phyloP scores from a whole-genome alignment of 495 filamentous ascomycete species.

The Glonium stellatum region DNA sequence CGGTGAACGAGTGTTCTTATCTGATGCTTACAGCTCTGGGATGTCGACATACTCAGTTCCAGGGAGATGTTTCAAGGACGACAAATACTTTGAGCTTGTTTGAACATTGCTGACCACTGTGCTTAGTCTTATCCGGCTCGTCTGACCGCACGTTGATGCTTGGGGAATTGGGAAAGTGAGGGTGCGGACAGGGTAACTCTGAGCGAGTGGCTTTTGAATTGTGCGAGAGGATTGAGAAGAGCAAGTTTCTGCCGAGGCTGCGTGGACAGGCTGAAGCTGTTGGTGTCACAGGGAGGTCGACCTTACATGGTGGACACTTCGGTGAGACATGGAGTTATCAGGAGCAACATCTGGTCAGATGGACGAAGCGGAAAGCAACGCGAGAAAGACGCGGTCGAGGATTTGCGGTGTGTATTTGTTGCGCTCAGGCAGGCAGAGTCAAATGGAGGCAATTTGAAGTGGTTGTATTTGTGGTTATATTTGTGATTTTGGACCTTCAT shows the following conservation, averaged over 20 bases:
- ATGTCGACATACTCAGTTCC: not conserved
- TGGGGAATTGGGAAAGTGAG: conserved; percentile 36
- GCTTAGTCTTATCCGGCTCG: conserved; percentile 28
- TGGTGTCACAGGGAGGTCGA: conserved; percentile 8
- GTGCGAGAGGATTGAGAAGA: conserved; percentile 1
- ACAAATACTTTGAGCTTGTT: conserved; percentile 1
- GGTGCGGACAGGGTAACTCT: not conserved
- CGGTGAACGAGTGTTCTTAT: too few species aligned
- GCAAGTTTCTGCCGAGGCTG: not conserved
- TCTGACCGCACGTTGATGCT: conserved; percentile 38
- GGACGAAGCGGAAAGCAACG: not conserved
- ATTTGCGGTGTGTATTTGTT: not conserved
- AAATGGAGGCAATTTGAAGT: not conserved
- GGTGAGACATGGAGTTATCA: conserved; percentile 20
- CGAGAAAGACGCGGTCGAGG: not conserved
- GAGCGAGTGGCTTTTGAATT: conserved; percentile 2
- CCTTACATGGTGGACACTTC: conserved; percentile 18
- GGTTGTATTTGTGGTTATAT: not conserved
- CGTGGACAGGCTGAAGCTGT: not conserved
- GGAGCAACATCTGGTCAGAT: not conserved
- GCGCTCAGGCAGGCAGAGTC: not conserved
- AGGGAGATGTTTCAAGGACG: not conserved
- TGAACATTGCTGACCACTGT: conserved; percentile 7
- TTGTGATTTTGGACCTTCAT: not conserved
- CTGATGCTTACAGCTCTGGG: not conserved